These are phyloP conservation scores for Massospora cicadina DNA, from an alignment of 371 early-diverging fungal genomes.

Conservation along the genomic window DNA sequence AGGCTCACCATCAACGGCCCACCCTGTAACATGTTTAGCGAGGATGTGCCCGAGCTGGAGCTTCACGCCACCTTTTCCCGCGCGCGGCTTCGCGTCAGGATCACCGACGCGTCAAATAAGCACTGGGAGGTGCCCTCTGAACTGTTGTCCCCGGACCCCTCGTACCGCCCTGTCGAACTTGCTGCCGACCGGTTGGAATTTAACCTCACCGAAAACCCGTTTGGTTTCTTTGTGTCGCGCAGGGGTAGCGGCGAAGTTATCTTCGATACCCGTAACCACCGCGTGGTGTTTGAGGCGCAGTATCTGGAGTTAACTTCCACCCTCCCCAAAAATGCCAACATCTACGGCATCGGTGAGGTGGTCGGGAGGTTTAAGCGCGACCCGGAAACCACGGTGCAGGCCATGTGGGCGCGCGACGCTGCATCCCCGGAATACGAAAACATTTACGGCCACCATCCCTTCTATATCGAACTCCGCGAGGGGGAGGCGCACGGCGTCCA, in stretches of 20 bases:
- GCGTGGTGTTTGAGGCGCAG: slow-evolving; percentile 44
- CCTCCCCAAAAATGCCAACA: slow-evolving; percentile 31
- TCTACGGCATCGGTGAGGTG: slow-evolving; percentile 53
- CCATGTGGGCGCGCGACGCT: slow-evolving; percentile 37
- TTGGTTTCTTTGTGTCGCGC: slow-evolving; percentile 34
- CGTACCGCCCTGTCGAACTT: no score
- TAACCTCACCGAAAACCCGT: slow-evolving; percentile 24
- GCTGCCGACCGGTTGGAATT: slow-evolving; percentile 19
- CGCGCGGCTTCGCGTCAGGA: slow-evolving; percentile 28
- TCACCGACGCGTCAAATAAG: slow-evolving; percentile 24
- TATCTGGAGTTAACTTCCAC: slow-evolving; percentile 39
- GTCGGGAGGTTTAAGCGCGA: slow-evolving; percentile 29
- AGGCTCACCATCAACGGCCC: slow-evolving; percentile 12
- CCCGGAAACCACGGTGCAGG: slow-evolving; percentile 16
- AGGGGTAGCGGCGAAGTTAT: slow-evolving; percentile 22
- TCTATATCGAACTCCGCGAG: slow-evolving; percentile 45
- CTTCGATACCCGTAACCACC: slow-evolving; percentile 34
- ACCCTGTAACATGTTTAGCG: slow-evolving; percentile 20
- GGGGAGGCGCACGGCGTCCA: slow-evolving; percentile 36
- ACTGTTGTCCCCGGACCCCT: slow-evolving; percentile 22
- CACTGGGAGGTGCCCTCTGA: slow-evolving; percentile 34
- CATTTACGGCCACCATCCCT: slow-evolving; percentile 49
- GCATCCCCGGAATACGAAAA: slow-evolving; percentile 31
- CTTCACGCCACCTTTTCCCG: slow-evolving; percentile 29
- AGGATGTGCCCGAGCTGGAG: slow-evolving; percentile 21